A percentile compares a stretch with the other conserved stretches of the same genome.
phyloP scores from a whole-genome alignment of 1,284 basidiomycete genomes.

The Irpex lacteus region DNA sequence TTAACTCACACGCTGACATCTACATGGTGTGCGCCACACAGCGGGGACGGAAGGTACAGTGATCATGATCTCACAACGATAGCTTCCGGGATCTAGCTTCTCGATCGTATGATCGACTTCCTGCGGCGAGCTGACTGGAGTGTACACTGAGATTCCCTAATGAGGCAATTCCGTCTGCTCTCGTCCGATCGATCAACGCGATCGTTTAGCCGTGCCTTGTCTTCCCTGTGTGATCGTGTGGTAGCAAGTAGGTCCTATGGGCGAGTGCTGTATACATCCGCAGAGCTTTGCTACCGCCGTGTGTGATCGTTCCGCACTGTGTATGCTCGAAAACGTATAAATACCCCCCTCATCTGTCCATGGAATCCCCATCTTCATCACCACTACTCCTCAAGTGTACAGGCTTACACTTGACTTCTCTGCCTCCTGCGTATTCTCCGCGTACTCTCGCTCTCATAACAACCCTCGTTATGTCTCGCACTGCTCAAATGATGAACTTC shows the following conservation, averaged over 20 bases:
- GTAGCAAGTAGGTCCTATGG: not conserved
- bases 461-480: constrained; percentile 3
- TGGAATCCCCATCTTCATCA: not conserved
- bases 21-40: constrained; percentile 2
- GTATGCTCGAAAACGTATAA: constrained; percentile 4
- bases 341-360: not conserved
- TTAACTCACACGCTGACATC: not conserved
- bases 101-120: not conserved
- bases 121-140: not conserved
- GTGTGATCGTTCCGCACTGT: not conserved
- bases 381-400: constrained; percentile 12
- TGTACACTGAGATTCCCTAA: not conserved
- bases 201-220: not conserved
- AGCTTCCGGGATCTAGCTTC: not conserved
- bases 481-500: constrained; percentile 14
- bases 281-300: not conserved
- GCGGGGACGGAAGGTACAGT: not conserved
- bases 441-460: not conserved
- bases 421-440: not conserved
- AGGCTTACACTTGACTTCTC: constrained; percentile 9
- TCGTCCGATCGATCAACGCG: not conserved
- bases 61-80: not conserved
- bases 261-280: not conserved
- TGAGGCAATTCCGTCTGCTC: not conserved
- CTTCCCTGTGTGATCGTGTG: not conserved